Evolutionary conservation across 805 yeast genomes (phyloP).

Genomic region (Lipomyces chichibuensis): DNA sequence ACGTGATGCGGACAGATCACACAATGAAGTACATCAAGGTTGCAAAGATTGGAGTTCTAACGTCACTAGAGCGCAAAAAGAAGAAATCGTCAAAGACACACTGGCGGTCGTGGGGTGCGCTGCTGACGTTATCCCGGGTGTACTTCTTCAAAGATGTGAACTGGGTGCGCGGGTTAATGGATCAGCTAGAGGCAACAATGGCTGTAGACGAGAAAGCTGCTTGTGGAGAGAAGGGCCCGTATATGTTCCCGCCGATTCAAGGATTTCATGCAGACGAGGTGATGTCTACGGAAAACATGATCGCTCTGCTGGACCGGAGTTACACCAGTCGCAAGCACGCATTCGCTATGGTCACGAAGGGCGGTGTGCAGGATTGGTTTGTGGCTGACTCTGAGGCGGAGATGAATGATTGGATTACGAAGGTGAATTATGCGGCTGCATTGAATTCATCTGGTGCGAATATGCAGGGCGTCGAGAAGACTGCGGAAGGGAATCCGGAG

Average conservation of each 20-base stretch:
- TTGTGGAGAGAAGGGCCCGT: not conserved
- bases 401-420: conserved; percentile 60
- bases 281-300: conserved; percentile 47
- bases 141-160: conserved; percentile 47
- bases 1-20: conserved; percentile 2
- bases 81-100: conserved; percentile 39
- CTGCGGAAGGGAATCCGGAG: conserved; percentile 14
- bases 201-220: conserved; percentile 10
- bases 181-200: conserved; percentile 26
- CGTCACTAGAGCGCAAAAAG: conserved; percentile 44
- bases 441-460: conserved; percentile 47
- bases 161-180: conserved; percentile 44
- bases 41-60: conserved; percentile 47
- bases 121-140: conserved; percentile 48
- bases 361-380: conserved; percentile 45
- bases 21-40: conserved; percentile 41
- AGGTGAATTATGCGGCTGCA: conserved; percentile 58
- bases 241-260: conserved; percentile 44
- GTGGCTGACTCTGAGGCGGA: conserved; percentile 53
- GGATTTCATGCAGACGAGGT: conserved; percentile 47
- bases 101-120: conserved; percentile 50
- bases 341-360: conserved; percentile 43
- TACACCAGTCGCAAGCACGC: conserved; percentile 34
- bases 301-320: conserved; percentile 44
- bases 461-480: conserved; percentile 24